Percentiles rank a stretch among this genome's conserved stretches.
Evolutionary conservation across 176 grass and related monocot species (phyloP).

Genomic region (Carex cristatella): DNA sequence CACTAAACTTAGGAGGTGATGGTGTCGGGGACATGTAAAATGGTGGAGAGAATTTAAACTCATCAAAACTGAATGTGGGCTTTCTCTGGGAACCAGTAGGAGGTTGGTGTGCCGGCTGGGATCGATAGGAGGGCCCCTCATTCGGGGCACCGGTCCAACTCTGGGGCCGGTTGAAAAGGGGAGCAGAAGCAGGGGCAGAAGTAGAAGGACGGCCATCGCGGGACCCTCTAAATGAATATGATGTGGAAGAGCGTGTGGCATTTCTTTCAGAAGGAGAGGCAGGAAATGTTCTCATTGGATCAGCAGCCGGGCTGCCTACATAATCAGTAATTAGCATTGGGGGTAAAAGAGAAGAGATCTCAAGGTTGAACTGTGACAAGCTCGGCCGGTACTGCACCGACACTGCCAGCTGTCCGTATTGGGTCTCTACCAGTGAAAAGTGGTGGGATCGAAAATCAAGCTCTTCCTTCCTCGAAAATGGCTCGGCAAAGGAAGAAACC

Average conservation of each 20-base stretch:
- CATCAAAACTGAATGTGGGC: conserved; percentile 15
- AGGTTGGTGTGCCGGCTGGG: conserved; percentile 37
- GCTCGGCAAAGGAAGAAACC: conserved; percentile 52
- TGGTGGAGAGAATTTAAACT: conserved; percentile 55
- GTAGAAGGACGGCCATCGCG: background rate
- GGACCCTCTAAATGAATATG: background rate
- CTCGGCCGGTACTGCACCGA: conserved; percentile 66
- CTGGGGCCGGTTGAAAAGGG: conserved; percentile 27
- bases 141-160: conserved; percentile 10
- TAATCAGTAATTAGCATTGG: conserved; percentile 72
- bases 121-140: conserved; percentile 59
- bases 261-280: conserved; percentile 52
- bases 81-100: conserved; percentile 23
- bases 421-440: conserved; percentile 70
- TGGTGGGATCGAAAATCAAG: conserved; percentile 35
- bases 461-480: conserved; percentile 68
- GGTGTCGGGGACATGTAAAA: conserved; percentile 55
- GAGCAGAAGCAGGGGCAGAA: conserved; percentile 25
- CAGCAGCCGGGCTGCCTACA: conserved; percentile 62
- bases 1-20: conserved; percentile 55
- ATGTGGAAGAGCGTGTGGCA: background rate
- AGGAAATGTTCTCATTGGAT: conserved; percentile 61
- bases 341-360: conserved; percentile 52
- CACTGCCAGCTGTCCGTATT: conserved; percentile 62
- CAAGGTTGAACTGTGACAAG: conserved; percentile 62